Conservation (phyloP, 2,329 filamentous ascomycete species). For the Rhynchosporium agropyri region DNA sequence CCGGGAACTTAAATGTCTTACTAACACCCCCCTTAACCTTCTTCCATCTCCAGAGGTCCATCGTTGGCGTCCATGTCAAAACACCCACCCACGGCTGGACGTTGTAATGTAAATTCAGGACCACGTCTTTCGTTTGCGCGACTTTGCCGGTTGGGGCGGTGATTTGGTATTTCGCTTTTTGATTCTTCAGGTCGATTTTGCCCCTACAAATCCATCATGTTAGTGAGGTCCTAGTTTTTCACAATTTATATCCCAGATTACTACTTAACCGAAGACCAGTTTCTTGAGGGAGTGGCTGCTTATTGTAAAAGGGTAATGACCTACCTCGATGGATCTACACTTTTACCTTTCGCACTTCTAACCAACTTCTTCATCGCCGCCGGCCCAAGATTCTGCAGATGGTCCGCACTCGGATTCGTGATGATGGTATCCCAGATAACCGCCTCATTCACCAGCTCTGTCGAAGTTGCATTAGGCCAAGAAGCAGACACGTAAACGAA, state of each 20-base stretch:
- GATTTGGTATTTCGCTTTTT: constrained; percentile 96
- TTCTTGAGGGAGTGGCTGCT: too few species aligned
- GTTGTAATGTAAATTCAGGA: constrained; percentile 87
- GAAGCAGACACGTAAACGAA: constrained; percentile 94
- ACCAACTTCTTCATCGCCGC: constrained; percentile 63
- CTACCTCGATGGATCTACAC: constrained; percentile 50
- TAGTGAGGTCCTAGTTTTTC: too few species aligned
- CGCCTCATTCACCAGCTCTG: constrained; percentile 60
- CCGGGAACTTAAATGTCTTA: constrained; percentile 65
- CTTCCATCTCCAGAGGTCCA: constrained; percentile 64
- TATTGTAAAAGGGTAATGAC: constrained; percentile 6
- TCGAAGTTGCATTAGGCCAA: constrained; percentile 51
- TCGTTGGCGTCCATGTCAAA: constrained; percentile 73
- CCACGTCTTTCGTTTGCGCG: constrained; percentile 72
- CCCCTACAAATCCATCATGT: constrained; percentile 53
- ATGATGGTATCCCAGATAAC: constrained; percentile 98
- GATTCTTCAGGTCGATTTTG: constrained; percentile 75
- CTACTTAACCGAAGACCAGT: too few species aligned
- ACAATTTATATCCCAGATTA: too few species aligned
- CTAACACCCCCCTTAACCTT: constrained; percentile 66
- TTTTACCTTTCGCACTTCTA: constrained; percentile 61
- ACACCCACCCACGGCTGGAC: constrained; percentile 95
- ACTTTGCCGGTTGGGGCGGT: constrained; percentile 84
- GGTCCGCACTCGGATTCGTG: constrained; percentile 67
- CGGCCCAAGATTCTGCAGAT: constrained; percentile 63